Base-by-base conservation (phyloP, 2,329 filamentous ascomycete species). In the Dryadomyces sulphureus region DNA sequence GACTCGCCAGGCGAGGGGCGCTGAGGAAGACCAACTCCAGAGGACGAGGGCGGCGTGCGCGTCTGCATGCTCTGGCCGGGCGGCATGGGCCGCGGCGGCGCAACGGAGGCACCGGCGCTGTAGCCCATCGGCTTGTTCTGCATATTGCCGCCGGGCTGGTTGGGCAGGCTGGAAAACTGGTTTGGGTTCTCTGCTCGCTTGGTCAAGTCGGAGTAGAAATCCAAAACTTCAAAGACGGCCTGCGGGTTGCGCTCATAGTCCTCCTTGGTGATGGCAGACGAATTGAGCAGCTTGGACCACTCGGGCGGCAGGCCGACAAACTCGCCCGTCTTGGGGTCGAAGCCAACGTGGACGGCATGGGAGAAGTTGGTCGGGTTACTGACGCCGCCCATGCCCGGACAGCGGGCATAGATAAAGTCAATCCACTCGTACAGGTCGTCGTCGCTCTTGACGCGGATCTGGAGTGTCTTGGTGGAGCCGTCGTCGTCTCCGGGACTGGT, bases 371-470 rank as follows among this genome's bases (percentile, higher is more conserved):
- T 96, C 6, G 92, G 92, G 63, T 96, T 95, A 66, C 90, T 95
- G 47, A 98, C 92, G 55, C 92, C 92, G 50, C 92, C 89, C 87
- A 96, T 94, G 51, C 87, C 90, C 17, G 92, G 92, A 62, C 90
- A 96, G 53, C 90, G 83, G 55, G 90, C 88, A 61, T 96, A 96
- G 54, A 98, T 93, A 61, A 89, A 86, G 63, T 98, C 92, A 57
- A 96, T 94, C 92, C 92, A 98, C 57, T 94, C 88, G 63, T 98
- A 98, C 45, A 98, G 79, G 55, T 98, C 92, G 59, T 94, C 90
- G 58, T 98, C 92, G 47, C 81, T 84, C 65, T 95, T 94, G 56
- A 96, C 88, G 60, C 84, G 87, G 62, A 94, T 92, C 52, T 92
- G 88, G 45, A 95, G 77, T 4, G 86, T 84, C 61, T 84, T 87